A percentile compares a stretch with the other conserved stretches of the same genome.
These are phyloP conservation scores for Pichiaceae sp. DNA, from an alignment of 1,139 yeast species.

Conservation along the genomic window DNA sequence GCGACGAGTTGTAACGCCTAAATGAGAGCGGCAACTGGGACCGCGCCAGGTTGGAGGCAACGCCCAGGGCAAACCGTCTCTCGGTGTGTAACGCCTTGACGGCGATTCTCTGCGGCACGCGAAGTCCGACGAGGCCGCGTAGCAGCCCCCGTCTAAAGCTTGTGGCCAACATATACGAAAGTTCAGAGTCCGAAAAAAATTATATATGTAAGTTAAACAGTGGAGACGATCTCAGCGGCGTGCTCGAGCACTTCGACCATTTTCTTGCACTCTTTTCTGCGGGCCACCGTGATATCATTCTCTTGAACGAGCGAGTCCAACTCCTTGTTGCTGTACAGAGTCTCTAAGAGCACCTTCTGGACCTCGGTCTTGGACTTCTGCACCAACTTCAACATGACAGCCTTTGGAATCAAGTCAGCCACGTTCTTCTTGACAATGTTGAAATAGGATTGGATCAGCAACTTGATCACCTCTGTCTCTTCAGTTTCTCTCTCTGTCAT, in stretches of 20 bases:
- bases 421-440: constrained; percentile 90
- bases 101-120: not conserved
- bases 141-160: not conserved
- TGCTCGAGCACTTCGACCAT: constrained; percentile 88
- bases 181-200: not conserved
- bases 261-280: constrained; percentile 89
- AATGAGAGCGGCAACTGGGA: not conserved
- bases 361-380: constrained; percentile 77
- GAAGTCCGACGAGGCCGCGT: not conserved
- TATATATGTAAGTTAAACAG: constrained; percentile 39
- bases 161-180: not conserved
- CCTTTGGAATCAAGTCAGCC: constrained; percentile 90
- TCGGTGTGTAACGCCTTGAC: not conserved
- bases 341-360: constrained; percentile 83
- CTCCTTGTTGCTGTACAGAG: constrained; percentile 71
- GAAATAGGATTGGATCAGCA: constrained; percentile 83
- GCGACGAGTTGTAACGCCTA: constrained; percentile 7
- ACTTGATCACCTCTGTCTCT: constrained; percentile 95
- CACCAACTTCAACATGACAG: constrained; percentile 87
- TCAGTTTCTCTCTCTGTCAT: constrained; percentile 93
- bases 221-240: constrained; percentile 87
- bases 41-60: not conserved
- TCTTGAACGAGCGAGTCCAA: constrained; percentile 79
- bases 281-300: constrained; percentile 85
- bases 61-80: not conserved